Conservation (phyloP, 2,329 filamentous ascomycete genomes). For the Neonectria neomacrospora region DNA sequence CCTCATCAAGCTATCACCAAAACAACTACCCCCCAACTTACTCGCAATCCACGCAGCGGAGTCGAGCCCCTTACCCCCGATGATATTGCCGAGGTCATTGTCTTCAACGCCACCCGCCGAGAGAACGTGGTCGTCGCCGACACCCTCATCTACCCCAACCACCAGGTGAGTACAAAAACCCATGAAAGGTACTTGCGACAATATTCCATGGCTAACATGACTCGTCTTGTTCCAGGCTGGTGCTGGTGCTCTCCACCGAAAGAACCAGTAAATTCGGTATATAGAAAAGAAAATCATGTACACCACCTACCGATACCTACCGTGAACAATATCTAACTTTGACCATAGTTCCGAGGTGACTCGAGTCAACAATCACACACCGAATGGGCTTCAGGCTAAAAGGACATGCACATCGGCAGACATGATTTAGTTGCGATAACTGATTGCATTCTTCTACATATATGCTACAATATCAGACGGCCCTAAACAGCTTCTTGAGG, state of each 20-base stretch:
- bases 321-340: not conserved
- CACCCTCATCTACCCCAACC: slow-evolving; percentile 86
- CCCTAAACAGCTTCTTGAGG: too few relatives aligned
- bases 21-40: not conserved
- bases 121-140: slow-evolving; percentile 95
- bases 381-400: not conserved
- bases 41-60: slow-evolving; percentile 60
- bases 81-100: slow-evolving; percentile 90
- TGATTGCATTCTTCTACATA: not conserved
- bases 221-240: slow-evolving; percentile 41
- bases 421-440: not conserved
- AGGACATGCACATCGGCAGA: not conserved
- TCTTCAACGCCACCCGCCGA: slow-evolving; percentile 83
- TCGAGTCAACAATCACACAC: not conserved
- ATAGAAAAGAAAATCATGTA: slow-evolving; percentile 14
- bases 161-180: slow-evolving; percentile 70
- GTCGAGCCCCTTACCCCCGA: slow-evolving; percentile 87
- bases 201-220: slow-evolving; percentile 12
- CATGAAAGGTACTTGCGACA: not conserved
- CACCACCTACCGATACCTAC: not conserved
- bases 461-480: not conserved
- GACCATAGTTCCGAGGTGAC: not conserved
- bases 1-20: not conserved
- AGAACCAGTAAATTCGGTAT: slow-evolving; percentile 26
- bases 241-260: slow-evolving; percentile 48